These are phyloP conservation scores for Thermochaetoides thermophila DNA, from an alignment of 495 filamentous ascomycete genomes.

Conservation along the genomic window DNA sequence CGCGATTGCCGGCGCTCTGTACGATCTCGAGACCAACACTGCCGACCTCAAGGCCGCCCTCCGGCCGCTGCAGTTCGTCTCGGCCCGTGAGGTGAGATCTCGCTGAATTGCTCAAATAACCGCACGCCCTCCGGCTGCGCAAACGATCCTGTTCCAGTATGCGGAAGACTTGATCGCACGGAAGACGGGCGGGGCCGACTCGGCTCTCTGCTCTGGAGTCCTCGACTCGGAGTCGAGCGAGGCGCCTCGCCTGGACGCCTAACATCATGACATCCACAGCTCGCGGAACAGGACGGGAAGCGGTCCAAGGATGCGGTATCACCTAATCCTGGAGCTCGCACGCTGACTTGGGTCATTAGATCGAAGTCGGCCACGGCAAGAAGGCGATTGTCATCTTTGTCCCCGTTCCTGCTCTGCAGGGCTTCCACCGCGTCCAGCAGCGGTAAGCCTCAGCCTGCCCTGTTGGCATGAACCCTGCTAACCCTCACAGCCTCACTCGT, in stretches of 20 bases:
- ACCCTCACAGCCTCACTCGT: conserved; percentile 64
- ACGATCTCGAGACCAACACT: conserved; percentile 96
- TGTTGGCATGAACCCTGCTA: conserved; percentile 9
- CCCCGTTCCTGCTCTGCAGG: conserved; percentile 86
- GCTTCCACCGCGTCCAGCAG: conserved; percentile 98
- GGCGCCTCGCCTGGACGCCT: too few species aligned
- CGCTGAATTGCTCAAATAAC: conserved; percentile 17
- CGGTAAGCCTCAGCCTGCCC: conserved; percentile 47
- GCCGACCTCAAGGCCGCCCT: conserved; percentile 85
- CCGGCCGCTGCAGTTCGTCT: conserved; percentile 91
- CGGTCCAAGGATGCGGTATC: conserved; percentile 43
- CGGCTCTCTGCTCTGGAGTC: conserved; percentile 4
- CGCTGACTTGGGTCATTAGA: conserved; percentile 63
- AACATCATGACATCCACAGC: conserved; percentile 20
- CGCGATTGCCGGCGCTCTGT: conserved; percentile 85
- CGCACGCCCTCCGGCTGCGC: conserved; percentile 6
- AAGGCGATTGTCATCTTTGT: conserved; percentile 99
- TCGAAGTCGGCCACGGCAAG: conserved; percentile 99
- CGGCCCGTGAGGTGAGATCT: conserved; percentile 89
- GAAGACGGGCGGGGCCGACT: conserved; percentile 12
- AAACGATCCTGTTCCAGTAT: conserved; percentile 26
- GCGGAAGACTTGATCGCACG: conserved; percentile 21
- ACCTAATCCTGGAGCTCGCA: conserved; percentile 42
- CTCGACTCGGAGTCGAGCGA: conserved; percentile 10
- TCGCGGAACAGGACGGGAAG: conserved; percentile 52